phyloP scores from a whole-genome alignment of 345 rosid genomes.

The Murraya paniculata region DNA sequence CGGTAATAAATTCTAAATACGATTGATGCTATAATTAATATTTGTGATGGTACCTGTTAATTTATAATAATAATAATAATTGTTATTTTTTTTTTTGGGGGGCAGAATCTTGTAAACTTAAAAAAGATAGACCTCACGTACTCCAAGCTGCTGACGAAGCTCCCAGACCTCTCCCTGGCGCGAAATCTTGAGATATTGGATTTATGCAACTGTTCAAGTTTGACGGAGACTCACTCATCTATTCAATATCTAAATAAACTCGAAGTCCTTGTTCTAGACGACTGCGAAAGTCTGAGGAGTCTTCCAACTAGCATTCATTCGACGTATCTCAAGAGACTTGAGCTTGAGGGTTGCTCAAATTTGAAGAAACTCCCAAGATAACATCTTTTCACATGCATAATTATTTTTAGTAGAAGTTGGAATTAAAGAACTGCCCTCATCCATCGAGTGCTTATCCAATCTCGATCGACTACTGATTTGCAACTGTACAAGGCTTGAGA shows the following conservation, averaged over 20 bases:
- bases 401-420: too few species aligned
- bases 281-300: too few species aligned
- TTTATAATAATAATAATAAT: not conserved
- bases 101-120: not conserved
- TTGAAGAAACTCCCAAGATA: too few species aligned
- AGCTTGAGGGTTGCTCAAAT: not conserved
- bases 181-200: conserved; percentile 22
- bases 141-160: conserved; percentile 13
- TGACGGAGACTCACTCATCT: conserved; percentile 4
- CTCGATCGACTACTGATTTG: not conserved
- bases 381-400: too few species aligned
- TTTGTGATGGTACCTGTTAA: not conserved
- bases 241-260: too few species aligned
- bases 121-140: not conserved
- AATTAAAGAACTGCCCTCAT: too few species aligned
- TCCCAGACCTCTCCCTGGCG: conserved; percentile 25
- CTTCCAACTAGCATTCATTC: too few species aligned
- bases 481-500: too few species aligned
- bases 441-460: conserved; percentile 19
- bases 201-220: conserved; percentile 22
- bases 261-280: too few species aligned
- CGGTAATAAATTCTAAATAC: too few species aligned
- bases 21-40: too few species aligned
- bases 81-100: not conserved
- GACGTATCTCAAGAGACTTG: not conserved